Evolutionary conservation across 805 yeast genomes (phyloP), one percentile per base, ranked within the genome.

Genomic region (Candida fluviatilis): DNA sequence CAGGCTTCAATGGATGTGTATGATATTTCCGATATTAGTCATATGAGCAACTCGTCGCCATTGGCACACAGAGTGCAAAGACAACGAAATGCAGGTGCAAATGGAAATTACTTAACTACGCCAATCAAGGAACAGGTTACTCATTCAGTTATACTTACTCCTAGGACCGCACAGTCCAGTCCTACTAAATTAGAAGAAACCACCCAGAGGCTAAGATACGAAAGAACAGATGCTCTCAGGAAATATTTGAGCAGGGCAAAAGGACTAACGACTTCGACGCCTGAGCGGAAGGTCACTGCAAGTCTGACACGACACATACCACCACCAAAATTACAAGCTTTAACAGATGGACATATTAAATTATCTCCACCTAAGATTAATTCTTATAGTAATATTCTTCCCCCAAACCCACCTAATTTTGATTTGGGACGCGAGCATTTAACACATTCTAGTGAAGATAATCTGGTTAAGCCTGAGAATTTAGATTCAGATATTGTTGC

Each of bases 121-220:
- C 71, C 72, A 2, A 47, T 64, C 17, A 65, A 66, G 33, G 52
- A 47, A 36, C 57, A 54, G 27, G 48, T 39, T 38, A 5, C 28
- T 38, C 28, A 31, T 21, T 19, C 26, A 17, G 13, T 45, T 41
- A 44, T 27, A 31, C 24, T 40, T 3, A 62, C 68, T 2, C 63
- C 67, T 3, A 35, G 40, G 7, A 38, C 43, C 2, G 39, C 51
- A 11, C 48, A 64, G 23, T 47, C 53, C 8, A 63, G 69, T 35
- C 70, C 71, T 2, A 51, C 63, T 4, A 57, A 60, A 27, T 49
- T 66, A 13, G 69, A 62, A 41, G 69, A 65, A 40, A 66, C 74
- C 1, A 63, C 66, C 21, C 55, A 60, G 34, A 45, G 66, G 33
- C 43, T 66, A 43, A 57, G 56, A 31, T 53, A 48, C 26, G 64